Evolutionary conservation across 768 basidiomycete species (phyloP).

Genomic region (Xanthoconium purpureum): DNA sequence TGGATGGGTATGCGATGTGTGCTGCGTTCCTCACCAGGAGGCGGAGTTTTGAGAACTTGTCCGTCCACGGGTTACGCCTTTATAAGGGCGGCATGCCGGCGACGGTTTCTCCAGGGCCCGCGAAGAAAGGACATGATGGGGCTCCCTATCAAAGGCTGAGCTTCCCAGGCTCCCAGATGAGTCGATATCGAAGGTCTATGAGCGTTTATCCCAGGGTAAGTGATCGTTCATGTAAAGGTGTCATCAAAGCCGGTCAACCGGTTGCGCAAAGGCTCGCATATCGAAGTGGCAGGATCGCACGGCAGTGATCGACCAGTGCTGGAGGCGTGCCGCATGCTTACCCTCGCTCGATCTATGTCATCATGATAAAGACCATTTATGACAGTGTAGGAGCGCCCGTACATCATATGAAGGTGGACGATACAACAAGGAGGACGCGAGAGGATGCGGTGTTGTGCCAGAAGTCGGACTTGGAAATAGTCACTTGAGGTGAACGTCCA

Average conservation of each 20-base stretch:
- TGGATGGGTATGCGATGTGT: neutral
- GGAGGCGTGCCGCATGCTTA: neutral
- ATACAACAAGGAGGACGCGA: constrained; percentile 13
- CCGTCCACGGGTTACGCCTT: constrained; percentile 2
- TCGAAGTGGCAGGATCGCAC: neutral
- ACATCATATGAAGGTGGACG: neutral
- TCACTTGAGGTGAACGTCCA: no score
- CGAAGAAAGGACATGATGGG: constrained; percentile 6
- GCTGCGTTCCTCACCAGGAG: constrained; percentile 1
- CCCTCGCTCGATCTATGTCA: neutral
- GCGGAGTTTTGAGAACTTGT: neutral
- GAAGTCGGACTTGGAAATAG: no score
- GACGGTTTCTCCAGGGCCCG: constrained; percentile 1
- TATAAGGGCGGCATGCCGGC: constrained; percentile 10
- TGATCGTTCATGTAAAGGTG: neutral
- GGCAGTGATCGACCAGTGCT: neutral
- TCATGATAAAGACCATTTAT: neutral
- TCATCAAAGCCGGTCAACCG: neutral
- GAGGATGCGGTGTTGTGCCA: neutral
- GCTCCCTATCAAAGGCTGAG: neutral
- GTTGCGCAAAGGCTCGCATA: neutral
- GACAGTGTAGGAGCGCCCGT: neutral
- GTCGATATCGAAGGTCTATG: constrained; percentile 4
- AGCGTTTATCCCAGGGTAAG: constrained; percentile 2
- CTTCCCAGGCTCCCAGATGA: constrained; percentile 9